These are phyloP conservation scores for peach (Prunus persica) DNA, from an alignment of 306 rosid genomes.

Conservation along the genomic window Prunus_persica_NCBIv2 NC_034014.1:2882001-2882500, in stretches of 20 bases:
- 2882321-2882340: slow-evolving; percentile 42
- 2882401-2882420: slow-evolving; percentile 13
- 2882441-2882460: slow-evolving; percentile 98
- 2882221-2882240: not conserved
- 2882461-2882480: slow-evolving; percentile 87
- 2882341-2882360: not conserved
- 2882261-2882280: slow-evolving; percentile 44
- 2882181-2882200: not conserved
- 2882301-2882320: slow-evolving; percentile 85
- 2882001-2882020: slow-evolving; percentile 93
- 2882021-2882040: slow-evolving; percentile 90
- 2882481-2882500: slow-evolving; percentile 98
- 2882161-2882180: slow-evolving; percentile 29
- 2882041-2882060: slow-evolving; percentile 95
- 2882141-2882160: slow-evolving; percentile 74
- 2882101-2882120: slow-evolving; percentile 95
- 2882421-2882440: slow-evolving; percentile 93
- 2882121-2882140: slow-evolving; percentile 83
- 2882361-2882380: slow-evolving; percentile 12
- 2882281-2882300: slow-evolving; percentile 88
- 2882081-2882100: slow-evolving; percentile 78
- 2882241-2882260: not conserved
- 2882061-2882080: slow-evolving; percentile 91
- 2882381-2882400: slow-evolving; percentile 26
- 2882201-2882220: not conserved